phyloP scores from a whole-genome alignment of 352 stramenopile genomes.

The Globisporangium paroecandrum region DNA sequence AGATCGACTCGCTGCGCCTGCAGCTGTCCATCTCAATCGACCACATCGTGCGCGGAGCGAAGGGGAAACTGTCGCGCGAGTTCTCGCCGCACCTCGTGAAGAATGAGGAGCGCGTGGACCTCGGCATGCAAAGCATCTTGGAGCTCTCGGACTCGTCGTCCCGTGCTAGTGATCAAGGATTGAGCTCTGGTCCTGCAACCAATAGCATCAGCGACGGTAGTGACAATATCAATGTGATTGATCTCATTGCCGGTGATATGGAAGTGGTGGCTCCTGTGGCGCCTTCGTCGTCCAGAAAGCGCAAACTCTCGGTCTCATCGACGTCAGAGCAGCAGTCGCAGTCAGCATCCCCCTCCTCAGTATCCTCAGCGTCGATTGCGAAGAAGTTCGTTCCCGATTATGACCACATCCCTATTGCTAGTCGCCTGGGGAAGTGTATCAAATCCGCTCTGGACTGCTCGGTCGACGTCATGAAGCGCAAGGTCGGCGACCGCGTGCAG shows the following conservation, averaged over 20 bases:
- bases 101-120: background rate
- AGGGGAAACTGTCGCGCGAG: background rate
- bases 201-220: background rate
- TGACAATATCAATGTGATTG: slow-evolving; percentile 8
- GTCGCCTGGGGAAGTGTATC: slow-evolving; percentile 9
- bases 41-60: slow-evolving; percentile 9
- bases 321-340: slow-evolving; percentile 6
- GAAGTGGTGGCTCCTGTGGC: background rate
- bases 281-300: slow-evolving; percentile 8
- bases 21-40: slow-evolving; percentile 19
- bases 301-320: slow-evolving; percentile 13
- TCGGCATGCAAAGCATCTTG: slow-evolving; percentile 8
- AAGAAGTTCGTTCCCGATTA: slow-evolving; percentile 14
- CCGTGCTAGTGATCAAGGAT: background rate
- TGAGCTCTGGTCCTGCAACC: background rate
- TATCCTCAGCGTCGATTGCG: slow-evolving; percentile 5
- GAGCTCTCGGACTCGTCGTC: slow-evolving; percentile 5
- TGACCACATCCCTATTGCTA: slow-evolving; percentile 6
- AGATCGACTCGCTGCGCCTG: slow-evolving; percentile 19
- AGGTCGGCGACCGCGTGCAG: slow-evolving; percentile 16
- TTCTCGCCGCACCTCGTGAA: slow-evolving; percentile 6
- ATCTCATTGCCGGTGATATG: slow-evolving; percentile 3
- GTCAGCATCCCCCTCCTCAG: background rate
- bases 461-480: slow-evolving; percentile 13
- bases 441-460: slow-evolving; percentile 12